These are phyloP conservation scores for Moesziomyces sp. DNA, from an alignment of 1,284 basidiomycete species.

Conservation along the genomic window DNA sequence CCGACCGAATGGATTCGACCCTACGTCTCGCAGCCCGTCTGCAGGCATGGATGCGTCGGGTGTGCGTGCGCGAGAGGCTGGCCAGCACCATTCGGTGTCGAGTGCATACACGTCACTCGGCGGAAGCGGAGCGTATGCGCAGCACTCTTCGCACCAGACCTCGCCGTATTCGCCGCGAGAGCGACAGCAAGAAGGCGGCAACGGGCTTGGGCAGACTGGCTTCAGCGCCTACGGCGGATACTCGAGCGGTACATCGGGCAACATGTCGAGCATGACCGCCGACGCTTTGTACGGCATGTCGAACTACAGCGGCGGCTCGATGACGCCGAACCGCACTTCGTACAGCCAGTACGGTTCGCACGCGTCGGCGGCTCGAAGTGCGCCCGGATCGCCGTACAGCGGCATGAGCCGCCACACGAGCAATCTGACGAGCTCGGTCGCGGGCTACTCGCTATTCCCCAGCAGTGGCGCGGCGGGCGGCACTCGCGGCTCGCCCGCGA, in stretches of 20 bases:
- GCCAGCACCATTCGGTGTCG: constrained; percentile 27
- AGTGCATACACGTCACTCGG: constrained; percentile 28
- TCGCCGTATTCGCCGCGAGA: constrained; percentile 38
- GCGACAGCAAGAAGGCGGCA: constrained; percentile 34
- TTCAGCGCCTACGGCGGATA: constrained; percentile 47
- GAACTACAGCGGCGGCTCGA: constrained; percentile 30
- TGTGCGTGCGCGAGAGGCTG: constrained; percentile 32
- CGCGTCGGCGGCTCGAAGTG: constrained; percentile 32
- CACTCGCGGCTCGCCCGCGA: constrained; percentile 18
- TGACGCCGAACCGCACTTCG: constrained; percentile 36
- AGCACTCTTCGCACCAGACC: constrained; percentile 5
- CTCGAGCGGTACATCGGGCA: constrained; percentile 8
- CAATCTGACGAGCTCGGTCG: constrained; percentile 24
- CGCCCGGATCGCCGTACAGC: constrained; percentile 48
- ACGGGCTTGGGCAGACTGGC: constrained; percentile 17
- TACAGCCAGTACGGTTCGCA: constrained; percentile 29
- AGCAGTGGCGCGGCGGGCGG: constrained; percentile 12
- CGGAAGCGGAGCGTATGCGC: constrained; percentile 22
- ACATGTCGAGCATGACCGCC: constrained; percentile 26
- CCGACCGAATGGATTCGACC: constrained; percentile 40
- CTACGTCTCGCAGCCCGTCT: constrained; percentile 42
- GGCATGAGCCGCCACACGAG: constrained; percentile 34
- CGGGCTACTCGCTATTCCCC: constrained; percentile 47
- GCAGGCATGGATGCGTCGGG: constrained; percentile 31
- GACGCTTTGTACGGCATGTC: constrained; percentile 37